Conservation (phyloP, 1,139 yeast species). For the Hansenula anomala region DNA sequence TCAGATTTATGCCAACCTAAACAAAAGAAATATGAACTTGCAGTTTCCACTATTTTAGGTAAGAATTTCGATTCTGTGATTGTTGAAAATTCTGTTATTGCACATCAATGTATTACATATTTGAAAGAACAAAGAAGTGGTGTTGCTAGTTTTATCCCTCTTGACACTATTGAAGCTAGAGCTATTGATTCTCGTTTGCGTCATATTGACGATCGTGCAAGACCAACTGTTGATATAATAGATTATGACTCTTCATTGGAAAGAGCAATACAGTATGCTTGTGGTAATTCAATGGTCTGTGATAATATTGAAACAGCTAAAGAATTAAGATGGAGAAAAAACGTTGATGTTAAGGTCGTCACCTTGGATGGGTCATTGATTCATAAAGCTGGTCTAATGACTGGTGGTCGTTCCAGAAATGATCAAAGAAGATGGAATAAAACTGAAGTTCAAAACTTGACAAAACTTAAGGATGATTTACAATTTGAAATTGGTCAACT, state of each 20-base stretch:
- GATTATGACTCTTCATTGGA: slow-evolving; percentile 67
- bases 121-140: slow-evolving; percentile 86
- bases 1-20: slow-evolving; percentile 79
- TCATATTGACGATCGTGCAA: slow-evolving; percentile 48
- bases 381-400: slow-evolving; percentile 84
- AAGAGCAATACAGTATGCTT: slow-evolving; percentile 74
- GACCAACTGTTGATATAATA: slow-evolving; percentile 70
- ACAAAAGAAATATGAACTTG: slow-evolving; percentile 68
- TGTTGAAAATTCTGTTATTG: slow-evolving; percentile 72
- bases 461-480: slow-evolving; percentile 57
- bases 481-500: slow-evolving; percentile 47
- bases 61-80: slow-evolving; percentile 75
- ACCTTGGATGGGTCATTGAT: slow-evolving; percentile 83
- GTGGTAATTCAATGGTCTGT: slow-evolving; percentile 80
- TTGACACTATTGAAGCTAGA: slow-evolving; percentile 68
- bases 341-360: slow-evolving; percentile 64
- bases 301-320: slow-evolving; percentile 68
- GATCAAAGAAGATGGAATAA: slow-evolving; percentile 64
- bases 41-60: slow-evolving; percentile 79
- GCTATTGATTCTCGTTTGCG: slow-evolving; percentile 55
- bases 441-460: slow-evolving; percentile 56
- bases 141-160: slow-evolving; percentile 80
- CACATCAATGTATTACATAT: slow-evolving; percentile 77
- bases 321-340: slow-evolving; percentile 62
- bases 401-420: slow-evolving; percentile 66